These are phyloP conservation scores for Pascua sp. DNA, from an alignment of 1,284 basidiomycete species.

Conservation along the genomic window DNA sequence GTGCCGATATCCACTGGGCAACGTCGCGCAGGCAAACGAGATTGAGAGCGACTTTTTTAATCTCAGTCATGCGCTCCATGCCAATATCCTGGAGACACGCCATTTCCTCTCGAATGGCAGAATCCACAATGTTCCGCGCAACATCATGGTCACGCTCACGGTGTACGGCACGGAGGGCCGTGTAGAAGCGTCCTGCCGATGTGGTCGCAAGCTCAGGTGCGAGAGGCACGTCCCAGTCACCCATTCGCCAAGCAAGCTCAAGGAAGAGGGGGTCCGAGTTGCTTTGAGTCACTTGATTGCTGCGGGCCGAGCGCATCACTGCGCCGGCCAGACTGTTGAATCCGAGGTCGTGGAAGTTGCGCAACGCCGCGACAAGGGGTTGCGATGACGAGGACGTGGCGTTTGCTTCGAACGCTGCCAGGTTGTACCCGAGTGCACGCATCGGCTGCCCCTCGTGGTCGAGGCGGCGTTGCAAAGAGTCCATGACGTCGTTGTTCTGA, in stretches of 20 bases:
- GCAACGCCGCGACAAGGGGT: slow-evolving; percentile 56
- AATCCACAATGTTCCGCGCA: slow-evolving; percentile 56
- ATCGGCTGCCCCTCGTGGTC: slow-evolving; percentile 91
- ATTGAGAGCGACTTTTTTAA: slow-evolving; percentile 62
- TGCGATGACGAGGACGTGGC: not conserved
- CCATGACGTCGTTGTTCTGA: slow-evolving; percentile 66
- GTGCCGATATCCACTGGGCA: slow-evolving; percentile 32
- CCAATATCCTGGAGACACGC: slow-evolving; percentile 63
- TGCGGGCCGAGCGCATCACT: slow-evolving; percentile 29
- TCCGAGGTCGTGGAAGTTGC: slow-evolving; percentile 79
- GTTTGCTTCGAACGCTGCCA: slow-evolving; percentile 69
- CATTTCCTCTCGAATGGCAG: slow-evolving; percentile 61
- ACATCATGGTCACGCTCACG: slow-evolving; percentile 61
- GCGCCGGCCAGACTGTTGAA: slow-evolving; percentile 70
- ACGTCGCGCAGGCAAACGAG: slow-evolving; percentile 77
- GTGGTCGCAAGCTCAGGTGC: slow-evolving; percentile 20
- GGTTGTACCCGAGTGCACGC: slow-evolving; percentile 83
- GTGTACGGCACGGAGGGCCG: slow-evolving; percentile 71
- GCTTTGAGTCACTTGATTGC: slow-evolving; percentile 1
- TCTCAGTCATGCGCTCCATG: slow-evolving; percentile 70
- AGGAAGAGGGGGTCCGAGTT: slow-evolving; percentile 61
- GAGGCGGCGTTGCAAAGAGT: slow-evolving; percentile 75
- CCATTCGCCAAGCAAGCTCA: slow-evolving; percentile 81
- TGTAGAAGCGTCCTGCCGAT: slow-evolving; percentile 63
- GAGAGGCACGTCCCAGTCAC: slow-evolving; percentile 86